Base-by-base conservation (phyloP, 2,329 filamentous ascomycete species). In the Hypoxylon sp. region DNA sequence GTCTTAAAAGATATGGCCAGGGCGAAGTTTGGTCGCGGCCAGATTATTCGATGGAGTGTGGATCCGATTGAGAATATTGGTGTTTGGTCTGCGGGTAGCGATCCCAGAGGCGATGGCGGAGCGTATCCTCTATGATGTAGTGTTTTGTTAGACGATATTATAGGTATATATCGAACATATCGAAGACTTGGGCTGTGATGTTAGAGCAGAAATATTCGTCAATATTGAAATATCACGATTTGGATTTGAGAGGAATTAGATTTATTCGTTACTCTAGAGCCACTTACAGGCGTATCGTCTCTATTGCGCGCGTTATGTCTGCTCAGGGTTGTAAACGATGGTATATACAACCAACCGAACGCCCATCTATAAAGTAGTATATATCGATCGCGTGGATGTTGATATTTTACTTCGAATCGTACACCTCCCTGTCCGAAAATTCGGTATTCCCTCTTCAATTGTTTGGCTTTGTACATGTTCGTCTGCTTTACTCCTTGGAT, bases 81-180 rank as follows among this genome's bases (percentile, higher is more conserved):
- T 5, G 80, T 97, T 2, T 97, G 90, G 83, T 95, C 89, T 46
- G 93, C 86, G 0, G 93, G 91, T 0, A 97, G 92, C 69, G 93
- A 99, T 75, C 80, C 83, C 63, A 82, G 94, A 52, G 93, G 89
- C 0, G 93, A 99, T 71, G 93, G 94, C 0, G 83, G 69, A 2
- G 83, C 83, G 5, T 86, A 80, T 67, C 83, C 83, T 25, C 70
- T 71, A 36, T 79, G 40, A 25, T 25, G 21, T 6, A 25, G 9
- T 25, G 21, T 25, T 25, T 6, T 5, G 9, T 5, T 25, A 25
- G 9, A 25, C 21, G 21, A 25, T 9, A 25, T 5, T 25, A 25
- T 5, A 25, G 9, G 21, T 25, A 25, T 6, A 25, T 25, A 6
- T 9, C 21, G 9, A 25, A 9, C 5, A 9, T 25, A 25, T 25